Conservation (phyloP, 78 protist species). For the Guillardia theta region DNA sequence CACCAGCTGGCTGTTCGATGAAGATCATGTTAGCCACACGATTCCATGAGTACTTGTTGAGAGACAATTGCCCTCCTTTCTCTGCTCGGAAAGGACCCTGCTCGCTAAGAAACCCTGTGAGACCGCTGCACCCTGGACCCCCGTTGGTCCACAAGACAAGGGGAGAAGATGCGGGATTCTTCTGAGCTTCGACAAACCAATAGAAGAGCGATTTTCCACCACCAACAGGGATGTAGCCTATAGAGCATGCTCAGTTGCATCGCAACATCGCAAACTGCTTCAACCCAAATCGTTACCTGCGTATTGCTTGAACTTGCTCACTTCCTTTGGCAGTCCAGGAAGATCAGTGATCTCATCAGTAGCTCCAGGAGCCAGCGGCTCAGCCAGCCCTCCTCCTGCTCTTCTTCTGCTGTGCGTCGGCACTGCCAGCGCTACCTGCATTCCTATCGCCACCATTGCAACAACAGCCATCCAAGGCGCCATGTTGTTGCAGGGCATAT, state of each 20-base stretch:
- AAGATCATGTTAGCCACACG: conserved; percentile 65
- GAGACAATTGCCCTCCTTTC: neutral
- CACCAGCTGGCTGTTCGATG: conserved; percentile 65
- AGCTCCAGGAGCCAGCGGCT: too few species aligned
- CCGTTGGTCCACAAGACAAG: conserved; percentile 72
- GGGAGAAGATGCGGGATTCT: conserved; percentile 59
- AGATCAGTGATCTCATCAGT: neutral
- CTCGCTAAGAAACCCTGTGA: conserved; percentile 44
- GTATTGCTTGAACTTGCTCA: neutral
- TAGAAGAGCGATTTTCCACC: conserved; percentile 37
- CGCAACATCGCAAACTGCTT: too few species aligned
- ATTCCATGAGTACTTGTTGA: conserved; percentile 59
- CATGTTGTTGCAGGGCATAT: too few species aligned
- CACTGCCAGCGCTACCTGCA: too few species aligned
- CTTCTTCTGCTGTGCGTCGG: too few species aligned
- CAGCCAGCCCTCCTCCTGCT: too few species aligned
- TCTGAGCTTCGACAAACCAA: conserved; percentile 61
- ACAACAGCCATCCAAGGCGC: too few species aligned
- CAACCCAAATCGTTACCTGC: neutral
- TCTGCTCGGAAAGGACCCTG: conserved; percentile 28
- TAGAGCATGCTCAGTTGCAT: too few species aligned
- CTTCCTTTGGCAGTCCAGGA: neutral
- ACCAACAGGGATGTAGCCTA: neutral
- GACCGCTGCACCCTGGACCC: conserved; percentile 57
- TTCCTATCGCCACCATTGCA: too few species aligned